Percentiles rank a stretch among this genome's conserved stretches.
Evolutionary conservation across 2,329 filamentous ascomycete genomes (phyloP).

Genomic region (Plenodomus lindquistii): DNA sequence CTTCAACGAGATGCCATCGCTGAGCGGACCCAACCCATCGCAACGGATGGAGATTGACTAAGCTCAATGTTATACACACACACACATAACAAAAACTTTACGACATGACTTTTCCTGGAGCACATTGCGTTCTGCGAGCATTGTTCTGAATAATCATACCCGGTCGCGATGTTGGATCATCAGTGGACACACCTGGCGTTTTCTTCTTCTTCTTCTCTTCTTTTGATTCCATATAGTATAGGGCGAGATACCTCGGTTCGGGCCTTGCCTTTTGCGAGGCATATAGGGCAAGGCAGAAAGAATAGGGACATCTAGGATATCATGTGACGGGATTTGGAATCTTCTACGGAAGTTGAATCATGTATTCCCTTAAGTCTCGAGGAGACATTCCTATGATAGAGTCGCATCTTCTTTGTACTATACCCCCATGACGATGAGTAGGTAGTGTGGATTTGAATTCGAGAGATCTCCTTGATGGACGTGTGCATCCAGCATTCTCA

Average conservation of each 20-base stretch:
- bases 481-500: no score
- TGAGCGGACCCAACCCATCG: constrained; percentile 50
- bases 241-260: not conserved
- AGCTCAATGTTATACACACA: constrained; percentile 10
- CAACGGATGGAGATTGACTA: constrained; percentile 50
- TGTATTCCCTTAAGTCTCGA: constrained; percentile 3
- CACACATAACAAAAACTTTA: constrained; percentile 23
- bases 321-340: not conserved
- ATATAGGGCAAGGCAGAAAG: not conserved
- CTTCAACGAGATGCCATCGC: constrained; percentile 53
- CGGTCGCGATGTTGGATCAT: constrained; percentile 25
- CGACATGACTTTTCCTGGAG: constrained; percentile 25
- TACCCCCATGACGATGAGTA: constrained; percentile 24
- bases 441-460: constrained; percentile 16
- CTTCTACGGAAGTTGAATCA: not conserved
- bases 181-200: constrained; percentile 15
- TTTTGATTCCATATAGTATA: constrained; percentile 1
- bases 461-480: not conserved
- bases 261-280: not conserved
- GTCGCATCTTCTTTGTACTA: constrained; percentile 10
- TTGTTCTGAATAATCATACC: constrained; percentile 27
- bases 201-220: constrained; percentile 4
- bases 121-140: constrained; percentile 32
- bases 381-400: no score
- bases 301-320: not conserved